Evolutionary conservation across 352 stramenopile species (phyloP).

Genomic region (Globisporangium canariense): DNA sequence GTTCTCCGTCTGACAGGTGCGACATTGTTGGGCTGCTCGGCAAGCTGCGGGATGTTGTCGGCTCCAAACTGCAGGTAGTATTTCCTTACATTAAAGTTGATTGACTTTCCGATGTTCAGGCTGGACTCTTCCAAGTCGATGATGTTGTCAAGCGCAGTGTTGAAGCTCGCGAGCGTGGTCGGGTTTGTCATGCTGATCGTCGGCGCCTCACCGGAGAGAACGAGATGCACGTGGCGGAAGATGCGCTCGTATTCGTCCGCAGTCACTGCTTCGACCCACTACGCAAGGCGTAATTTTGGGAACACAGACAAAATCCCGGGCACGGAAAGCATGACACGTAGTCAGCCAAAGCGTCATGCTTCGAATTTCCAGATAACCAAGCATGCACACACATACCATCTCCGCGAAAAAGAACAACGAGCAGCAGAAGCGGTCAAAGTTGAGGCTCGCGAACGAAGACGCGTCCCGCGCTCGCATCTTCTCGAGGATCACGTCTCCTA

Average conservation of each 20-base stretch:
- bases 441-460: conserved; percentile 27
- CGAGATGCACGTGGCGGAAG: conserved; percentile 28
- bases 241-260: conserved; percentile 35
- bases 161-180: conserved; percentile 35
- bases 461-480: conserved; percentile 54
- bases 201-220: conserved; percentile 18
- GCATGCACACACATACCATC: conserved; percentile 30
- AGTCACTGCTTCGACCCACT: conserved; percentile 42
- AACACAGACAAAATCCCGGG: not conserved
- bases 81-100: conserved; percentile 31
- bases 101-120: conserved; percentile 40
- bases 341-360: not conserved
- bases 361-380: not conserved
- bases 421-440: conserved; percentile 55
- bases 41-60: not conserved
- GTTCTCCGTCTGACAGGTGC: not conserved
- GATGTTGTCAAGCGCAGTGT: conserved; percentile 29
- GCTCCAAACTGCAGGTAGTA: conserved; percentile 32
- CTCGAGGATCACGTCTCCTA: conserved; percentile 33
- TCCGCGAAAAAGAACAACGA: conserved; percentile 59
- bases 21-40: not conserved
- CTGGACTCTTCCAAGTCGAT: conserved; percentile 27
- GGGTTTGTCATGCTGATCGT: conserved; percentile 23
- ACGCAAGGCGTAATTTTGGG: not conserved
- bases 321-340: not conserved